Evolutionary conservation across 257 asterid species (phyloP).

Genomic region (Solanum sitiens): DNA sequence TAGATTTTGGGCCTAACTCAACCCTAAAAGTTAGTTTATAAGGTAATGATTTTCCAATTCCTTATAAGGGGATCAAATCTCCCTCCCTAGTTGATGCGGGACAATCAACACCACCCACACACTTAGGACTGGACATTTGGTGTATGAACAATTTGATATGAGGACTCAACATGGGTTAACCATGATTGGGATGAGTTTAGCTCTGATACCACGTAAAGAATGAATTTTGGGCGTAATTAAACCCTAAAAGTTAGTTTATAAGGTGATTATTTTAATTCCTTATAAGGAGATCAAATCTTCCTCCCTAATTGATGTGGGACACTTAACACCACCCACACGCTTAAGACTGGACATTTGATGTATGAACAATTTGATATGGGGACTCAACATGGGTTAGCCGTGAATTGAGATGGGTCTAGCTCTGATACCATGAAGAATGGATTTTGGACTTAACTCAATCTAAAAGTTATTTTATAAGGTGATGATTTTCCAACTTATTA

Average conservation of each 20-base stretch:
- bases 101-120: neutral
- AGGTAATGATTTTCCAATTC: neutral
- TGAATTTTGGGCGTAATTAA: neutral
- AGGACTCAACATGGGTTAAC: too few species aligned
- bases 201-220: too few species aligned
- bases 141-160: too few species aligned
- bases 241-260: too few species aligned
- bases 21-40: neutral
- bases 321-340: neutral
- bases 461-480: neutral
- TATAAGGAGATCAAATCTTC: neutral
- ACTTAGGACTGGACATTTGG: too few species aligned
- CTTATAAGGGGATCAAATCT: neutral
- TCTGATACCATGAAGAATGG: neutral
- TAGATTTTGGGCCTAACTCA: neutral
- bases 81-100: neutral
- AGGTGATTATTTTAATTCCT: neutral
- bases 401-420: too few species aligned
- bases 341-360: too few species aligned
- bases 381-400: too few species aligned
- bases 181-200: too few species aligned
- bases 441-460: neutral
- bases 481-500: neutral
- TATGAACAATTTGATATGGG: too few species aligned
- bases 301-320: neutral